Evolutionary conservation across 2,329 filamentous ascomycete species (phyloP), one percentile per base, ranked within the genome.

Genomic region (Clonostachys rhizophaga): DNA sequence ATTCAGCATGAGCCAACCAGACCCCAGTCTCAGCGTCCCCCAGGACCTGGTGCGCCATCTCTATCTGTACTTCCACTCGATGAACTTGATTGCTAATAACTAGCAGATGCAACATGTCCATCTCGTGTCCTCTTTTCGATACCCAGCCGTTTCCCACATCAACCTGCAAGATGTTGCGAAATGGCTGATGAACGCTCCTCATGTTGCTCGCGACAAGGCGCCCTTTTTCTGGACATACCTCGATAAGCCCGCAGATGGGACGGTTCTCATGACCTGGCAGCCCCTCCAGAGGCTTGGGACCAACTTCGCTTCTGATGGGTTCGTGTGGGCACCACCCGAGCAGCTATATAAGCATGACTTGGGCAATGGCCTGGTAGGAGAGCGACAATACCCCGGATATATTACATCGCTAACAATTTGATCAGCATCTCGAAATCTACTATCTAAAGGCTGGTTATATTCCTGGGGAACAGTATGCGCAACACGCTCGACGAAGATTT

Each of bases 201-300:
- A 89, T 61, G 87, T 96, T 52, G 87, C 91, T 56, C 88, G 89
- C 65, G 87, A 95, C 60, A 76, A 84, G 53, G 86, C 91, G 43
- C 83, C 92, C 4, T 91, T 99, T 77, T 89, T 86, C 68, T 99
- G 92, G 92, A 91, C 87, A 42, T 96, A 92, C 65, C 81, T 97
- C 48, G 84, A 94, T 57, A 80, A 83, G 46, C 92, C 92, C 11
- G 78, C 78, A 45, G 89, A 95, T 66, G 91, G 91, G 47, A 86
- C 85, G 9, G 79, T 96, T 41, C 81, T 94, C 62, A 75, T 97
- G 52, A 87, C 87, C 45, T 97, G 92, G 92, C 91, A 96, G 64
- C 87, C 92, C 3, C 74, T 87, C 45, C 78, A 84, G 57, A 80
- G 84, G 49, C 67, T 88, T 47, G 82, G 81, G 5, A 83, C 79